Evolutionary conservation across 169 alveolate species (phyloP).

Genomic region (Cryptosporidium sp.): DNA sequence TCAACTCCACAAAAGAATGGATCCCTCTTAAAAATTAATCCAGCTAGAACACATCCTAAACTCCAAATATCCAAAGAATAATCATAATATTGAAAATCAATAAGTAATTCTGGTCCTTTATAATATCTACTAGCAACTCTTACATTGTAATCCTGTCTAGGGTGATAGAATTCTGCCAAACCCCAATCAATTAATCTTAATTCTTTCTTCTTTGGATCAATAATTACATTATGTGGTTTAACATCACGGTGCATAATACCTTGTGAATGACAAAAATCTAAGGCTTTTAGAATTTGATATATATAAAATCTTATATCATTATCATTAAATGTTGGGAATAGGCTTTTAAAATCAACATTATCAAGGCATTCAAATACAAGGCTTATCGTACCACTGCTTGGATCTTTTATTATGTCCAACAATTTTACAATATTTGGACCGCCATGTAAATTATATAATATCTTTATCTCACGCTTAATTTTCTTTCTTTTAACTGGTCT

Average conservation of each 20-base stretch:
- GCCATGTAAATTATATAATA: slow-evolving; percentile 93
- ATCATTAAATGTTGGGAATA: slow-evolving; percentile 94
- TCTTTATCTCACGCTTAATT: slow-evolving; percentile 96
- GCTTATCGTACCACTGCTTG: slow-evolving; percentile 95
- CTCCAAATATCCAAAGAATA: slow-evolving; percentile 99
- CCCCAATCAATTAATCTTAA: slow-evolving; percentile 99
- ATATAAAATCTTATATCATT: slow-evolving; percentile 95
- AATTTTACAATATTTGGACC: slow-evolving; percentile 95
- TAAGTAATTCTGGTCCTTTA: slow-evolving; percentile 99
- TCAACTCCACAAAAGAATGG: slow-evolving; percentile 91
- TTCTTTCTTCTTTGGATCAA: slow-evolving; percentile 91
- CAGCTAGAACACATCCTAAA: slow-evolving; percentile 98
- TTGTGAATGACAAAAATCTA: slow-evolving; percentile 98
- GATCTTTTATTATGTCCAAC: slow-evolving; percentile 96
- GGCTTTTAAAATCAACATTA: slow-evolving; percentile 90
- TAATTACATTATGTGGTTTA: slow-evolving; percentile 97
- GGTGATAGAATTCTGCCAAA: slow-evolving; percentile 98
- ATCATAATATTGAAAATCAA: slow-evolving; percentile 94
- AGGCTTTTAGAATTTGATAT: slow-evolving; percentile 93
- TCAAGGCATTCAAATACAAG: slow-evolving; percentile 91
- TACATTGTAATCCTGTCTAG: slow-evolving; percentile 98
- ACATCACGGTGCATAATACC: slow-evolving; percentile 98
- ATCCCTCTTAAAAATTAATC: slow-evolving; percentile 87
- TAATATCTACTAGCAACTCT: slow-evolving; percentile 97
- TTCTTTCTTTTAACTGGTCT: slow-evolving; percentile 97